Conservation (phyloP, 208 protist genomes). For the Leishmania major region DNA sequence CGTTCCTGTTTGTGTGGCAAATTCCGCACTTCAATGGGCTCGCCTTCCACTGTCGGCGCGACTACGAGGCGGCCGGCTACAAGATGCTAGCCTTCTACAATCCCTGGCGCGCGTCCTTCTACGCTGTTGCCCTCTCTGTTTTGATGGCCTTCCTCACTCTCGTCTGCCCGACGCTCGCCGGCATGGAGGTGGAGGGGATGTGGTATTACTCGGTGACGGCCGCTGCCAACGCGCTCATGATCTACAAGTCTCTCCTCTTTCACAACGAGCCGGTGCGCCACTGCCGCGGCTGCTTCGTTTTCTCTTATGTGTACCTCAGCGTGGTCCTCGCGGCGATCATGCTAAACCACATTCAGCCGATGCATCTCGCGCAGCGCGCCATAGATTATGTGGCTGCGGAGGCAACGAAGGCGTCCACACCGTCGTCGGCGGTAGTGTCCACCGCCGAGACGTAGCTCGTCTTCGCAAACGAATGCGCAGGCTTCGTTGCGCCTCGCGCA, state of each 20-base stretch:
- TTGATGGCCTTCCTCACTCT: slow-evolving; percentile 72
- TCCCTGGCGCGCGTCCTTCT: slow-evolving; percentile 86
- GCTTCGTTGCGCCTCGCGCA: background rate
- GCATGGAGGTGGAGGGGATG: slow-evolving; percentile 55
- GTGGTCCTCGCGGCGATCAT: slow-evolving; percentile 76
- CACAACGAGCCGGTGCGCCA: slow-evolving; percentile 69
- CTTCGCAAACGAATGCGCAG: background rate
- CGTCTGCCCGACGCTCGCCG: slow-evolving; percentile 43
- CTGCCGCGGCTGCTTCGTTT: slow-evolving; percentile 91
- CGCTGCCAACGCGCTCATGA: slow-evolving; percentile 71
- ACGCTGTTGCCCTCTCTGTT: slow-evolving; percentile 76
- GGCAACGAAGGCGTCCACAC: slow-evolving; percentile 6
- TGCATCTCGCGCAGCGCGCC: slow-evolving; percentile 32
- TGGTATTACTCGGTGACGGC: slow-evolving; percentile 78
- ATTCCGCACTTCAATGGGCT: slow-evolving; percentile 93
- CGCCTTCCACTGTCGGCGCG: slow-evolving; percentile 86
- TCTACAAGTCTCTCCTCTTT: slow-evolving; percentile 88
- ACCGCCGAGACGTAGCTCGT: slow-evolving; percentile 3
- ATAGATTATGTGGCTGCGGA: slow-evolving; percentile 26
- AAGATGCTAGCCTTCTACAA: slow-evolving; percentile 91
- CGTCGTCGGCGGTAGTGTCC: background rate
- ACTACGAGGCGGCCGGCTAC: slow-evolving; percentile 91
- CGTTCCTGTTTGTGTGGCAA: slow-evolving; percentile 90
- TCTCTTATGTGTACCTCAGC: slow-evolving; percentile 87
- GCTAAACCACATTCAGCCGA: slow-evolving; percentile 79